Base-by-base conservation (phyloP, 768 basidiomycete species). In the Leccinum longicurvipes region DNA sequence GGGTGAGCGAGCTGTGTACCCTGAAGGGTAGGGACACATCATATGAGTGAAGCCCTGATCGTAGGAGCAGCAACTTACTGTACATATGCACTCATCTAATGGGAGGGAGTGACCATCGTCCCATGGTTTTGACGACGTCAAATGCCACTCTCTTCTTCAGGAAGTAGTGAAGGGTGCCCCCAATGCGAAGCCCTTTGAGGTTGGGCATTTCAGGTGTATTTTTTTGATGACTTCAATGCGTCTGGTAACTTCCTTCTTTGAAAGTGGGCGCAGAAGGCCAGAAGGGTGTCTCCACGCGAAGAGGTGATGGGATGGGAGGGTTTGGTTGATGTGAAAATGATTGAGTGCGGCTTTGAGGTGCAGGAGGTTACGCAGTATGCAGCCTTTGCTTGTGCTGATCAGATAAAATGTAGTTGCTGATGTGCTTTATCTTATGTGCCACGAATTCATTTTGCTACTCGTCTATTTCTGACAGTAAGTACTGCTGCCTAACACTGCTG, bases 1-100 rank as follows among this genome's bases (percentile, higher is more conserved):
- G 57, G 41, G 12, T 2, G 31, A 36, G 48, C 42, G n/a, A 24
- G 54, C 55, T 56, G 55, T 55, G 54, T n/a, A 50, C 19, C 41
- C 41, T 8, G 9, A 6, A 10, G n/a, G 21, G 41, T 42, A 42
- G 41, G 41, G 10, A 42, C 21, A 19, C 41, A 42, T 42, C 10
- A 3, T 19, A 9, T n/a, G 19, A n/a, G 7, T 42, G n/a, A 21
- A 8, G 10, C 41, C 41, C 41, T 3, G 21, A 42, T 21, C 4
- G 17, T n/a, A 42, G 41, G 41, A 42, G 41, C 41, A 4, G 21
- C 17, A 11, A 29, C 28, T 29, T 19, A 36, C 34, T 19, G 17
- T 19, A 6, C 41, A n/a, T 21, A 19, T 11, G 41, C 0, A 23
- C 3, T 11, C 23, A 44, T 10, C 23, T 21, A 21, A 44, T 11